Evolutionary conservation across 1,139 yeast genomes (phyloP), one percentile per base, ranked within the genome.

Genomic region (Yamadazyma dendronema): DNA sequence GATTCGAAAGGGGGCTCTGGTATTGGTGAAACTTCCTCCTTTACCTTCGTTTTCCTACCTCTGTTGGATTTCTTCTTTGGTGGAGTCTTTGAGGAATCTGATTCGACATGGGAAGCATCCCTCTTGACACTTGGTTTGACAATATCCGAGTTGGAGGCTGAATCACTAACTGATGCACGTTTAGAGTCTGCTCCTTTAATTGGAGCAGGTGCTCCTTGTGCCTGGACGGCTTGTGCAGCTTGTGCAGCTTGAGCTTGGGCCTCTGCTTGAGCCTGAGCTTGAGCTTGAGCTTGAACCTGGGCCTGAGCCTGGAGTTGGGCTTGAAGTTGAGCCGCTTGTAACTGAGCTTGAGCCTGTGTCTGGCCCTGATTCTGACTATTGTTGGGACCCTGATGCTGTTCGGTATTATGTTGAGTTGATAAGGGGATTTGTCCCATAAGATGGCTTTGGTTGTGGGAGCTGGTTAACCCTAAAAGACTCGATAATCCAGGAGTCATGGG

Each of bases 401-500:
- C 22, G n/a, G n/a, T n/a, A 19, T 19, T 19, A 9, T 27, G 28
- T 25, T 22, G 24, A 23, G 7, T 24, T 7, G 6, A n/a, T 12
- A 15, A 17, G 4, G 32, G 32, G 13, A 30, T 17, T 25, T 13
- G 38, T 4, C 26, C 30, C 33, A 17, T 19, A 15, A 24, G n/a
- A 17, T 33, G 25, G 30, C 17, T 23, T 12, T 33, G 31, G 13
- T 19, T 17, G 13, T 16, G 33, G 7, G 34, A 22, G 14, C 14
- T 28, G 10, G 39, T 14, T 15, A 61, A 52, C 7, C 74, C 77
- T 32, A 68, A 52, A 22, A 68, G 56, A 33, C 69, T 65, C 15
- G 66, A 67, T 34, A 72, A 53, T 1, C 77, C 77, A 1, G 77
- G 76, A 5, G 76, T 71, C 61, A 71, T 69, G 10, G 74, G 74